Evolutionary conservation across 2,329 filamentous ascomycete genomes (phyloP).

Genomic region (Teratosphaeria nubilosa): DNA sequence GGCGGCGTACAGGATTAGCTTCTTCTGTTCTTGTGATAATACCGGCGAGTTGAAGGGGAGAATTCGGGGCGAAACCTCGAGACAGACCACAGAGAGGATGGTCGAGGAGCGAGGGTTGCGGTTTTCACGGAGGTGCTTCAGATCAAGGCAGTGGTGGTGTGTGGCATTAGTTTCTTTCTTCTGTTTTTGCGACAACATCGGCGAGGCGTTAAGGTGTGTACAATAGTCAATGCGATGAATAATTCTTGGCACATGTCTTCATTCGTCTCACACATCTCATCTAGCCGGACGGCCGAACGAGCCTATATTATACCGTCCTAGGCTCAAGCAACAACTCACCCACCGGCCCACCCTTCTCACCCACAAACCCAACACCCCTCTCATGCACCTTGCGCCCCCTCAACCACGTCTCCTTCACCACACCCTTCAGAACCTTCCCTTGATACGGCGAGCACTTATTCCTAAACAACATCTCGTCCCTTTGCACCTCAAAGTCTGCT

Average conservation of each 20-base stretch:
- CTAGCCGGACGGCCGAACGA: neutral
- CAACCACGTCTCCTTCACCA: constrained; percentile 78
- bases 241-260: neutral
- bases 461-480: constrained; percentile 83
- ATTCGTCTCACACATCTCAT: neutral
- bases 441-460: constrained; percentile 91
- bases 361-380: constrained; percentile 51
- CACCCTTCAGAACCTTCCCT: constrained; percentile 63
- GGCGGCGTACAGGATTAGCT: neutral
- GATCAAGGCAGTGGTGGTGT: too few relatives aligned
- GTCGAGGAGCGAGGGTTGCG: too few relatives aligned
- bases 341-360: constrained; percentile 44
- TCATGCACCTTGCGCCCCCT: constrained; percentile 66
- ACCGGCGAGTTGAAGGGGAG: neutral
- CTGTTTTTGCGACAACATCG: too few relatives aligned
- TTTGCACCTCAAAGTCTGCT: constrained; percentile 58
- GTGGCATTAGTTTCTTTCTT: too few relatives aligned
- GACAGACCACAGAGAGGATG: neutral
- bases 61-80: neutral
- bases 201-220: too few relatives aligned
- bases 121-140: too few relatives aligned
- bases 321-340: constrained; percentile 45
- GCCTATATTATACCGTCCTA: constrained; percentile 18
- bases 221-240: neutral
- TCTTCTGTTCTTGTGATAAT: neutral